phyloP scores from a whole-genome alignment of 83 land plant genomes.

The Thuja plicata region DNA sequence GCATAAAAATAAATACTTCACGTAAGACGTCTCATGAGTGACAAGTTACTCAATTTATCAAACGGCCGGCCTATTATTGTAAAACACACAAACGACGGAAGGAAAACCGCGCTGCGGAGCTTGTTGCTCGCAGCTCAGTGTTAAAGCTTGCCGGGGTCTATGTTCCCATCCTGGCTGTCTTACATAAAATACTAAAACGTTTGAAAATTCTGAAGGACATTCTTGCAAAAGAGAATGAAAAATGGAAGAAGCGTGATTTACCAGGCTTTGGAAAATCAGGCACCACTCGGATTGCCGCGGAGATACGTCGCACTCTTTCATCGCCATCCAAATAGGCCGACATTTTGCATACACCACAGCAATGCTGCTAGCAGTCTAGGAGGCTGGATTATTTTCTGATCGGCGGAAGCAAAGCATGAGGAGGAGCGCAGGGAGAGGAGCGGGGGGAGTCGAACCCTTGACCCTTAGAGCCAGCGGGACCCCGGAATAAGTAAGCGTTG shows the following conservation, averaged over 20 bases:
- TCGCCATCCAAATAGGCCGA: conserved; percentile 31
- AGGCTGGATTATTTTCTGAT: not conserved
- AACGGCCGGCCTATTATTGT: not conserved
- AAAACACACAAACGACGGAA: not conserved
- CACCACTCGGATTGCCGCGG: conserved; percentile 32
- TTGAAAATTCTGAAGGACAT: not conserved
- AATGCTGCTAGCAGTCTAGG: not conserved
- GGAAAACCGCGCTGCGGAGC: not conserved
- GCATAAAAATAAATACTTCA: not conserved
- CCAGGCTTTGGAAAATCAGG: conserved; percentile 55
- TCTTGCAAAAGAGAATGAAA: not conserved
- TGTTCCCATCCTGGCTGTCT: not conserved
- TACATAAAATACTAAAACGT: not conserved
- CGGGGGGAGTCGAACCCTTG: conserved; percentile 7
- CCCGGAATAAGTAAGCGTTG: not conserved
- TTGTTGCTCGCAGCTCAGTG: not conserved
- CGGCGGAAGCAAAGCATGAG: not conserved
- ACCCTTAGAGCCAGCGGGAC: not conserved
- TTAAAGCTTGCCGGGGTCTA: not conserved
- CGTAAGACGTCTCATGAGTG: not conserved
- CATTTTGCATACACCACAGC: conserved; percentile 19
- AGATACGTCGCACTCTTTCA: conserved; percentile 25
- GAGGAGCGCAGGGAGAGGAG: not conserved
- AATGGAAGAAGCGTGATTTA: not conserved
- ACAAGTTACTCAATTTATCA: not conserved